These are phyloP conservation scores for Elongisporangium anandrum DNA, from an alignment of 352 stramenopile species.

Conservation along the genomic window DNA sequence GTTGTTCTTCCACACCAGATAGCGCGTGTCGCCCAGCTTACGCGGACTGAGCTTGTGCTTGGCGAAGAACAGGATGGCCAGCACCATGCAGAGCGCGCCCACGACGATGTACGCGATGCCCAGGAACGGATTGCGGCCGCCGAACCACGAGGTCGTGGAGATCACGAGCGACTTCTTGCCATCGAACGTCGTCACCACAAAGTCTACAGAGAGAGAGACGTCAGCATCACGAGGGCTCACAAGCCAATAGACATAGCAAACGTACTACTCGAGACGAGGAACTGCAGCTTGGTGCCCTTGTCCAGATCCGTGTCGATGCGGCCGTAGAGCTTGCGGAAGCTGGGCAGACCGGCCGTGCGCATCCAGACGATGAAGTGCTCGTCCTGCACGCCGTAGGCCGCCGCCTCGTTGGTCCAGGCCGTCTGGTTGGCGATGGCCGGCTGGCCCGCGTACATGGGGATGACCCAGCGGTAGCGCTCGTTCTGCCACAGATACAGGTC, in stretches of 20 bases:
- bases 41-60: constrained; percentile 95
- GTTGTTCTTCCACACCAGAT: constrained; percentile 97
- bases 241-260: constrained; percentile 12
- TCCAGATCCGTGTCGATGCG: constrained; percentile 93
- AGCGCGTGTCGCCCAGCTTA: constrained; percentile 93
- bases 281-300: constrained; percentile 86
- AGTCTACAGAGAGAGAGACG: constrained; percentile 71
- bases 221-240: constrained; percentile 4
- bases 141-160: constrained; percentile 95
- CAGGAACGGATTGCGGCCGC: constrained; percentile 96
- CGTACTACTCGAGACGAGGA: constrained; percentile 90
- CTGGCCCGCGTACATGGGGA: constrained; percentile 62
- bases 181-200: constrained; percentile 93
- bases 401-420: constrained; percentile 59
- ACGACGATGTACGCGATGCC: constrained; percentile 96
- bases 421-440: constrained; percentile 66
- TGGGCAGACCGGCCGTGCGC: constrained; percentile 95
- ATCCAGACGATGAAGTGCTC: constrained; percentile 99
- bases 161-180: constrained; percentile 97
- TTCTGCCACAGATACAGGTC: constrained; percentile 84
- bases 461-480: constrained; percentile 72
- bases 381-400: constrained; percentile 92
- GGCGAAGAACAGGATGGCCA: constrained; percentile 93
- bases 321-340: constrained; percentile 99
- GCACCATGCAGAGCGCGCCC: constrained; percentile 90